Evolutionary conservation across 305 asterid genomes (phyloP).

Genomic region (Rubia peregrina): DNA sequence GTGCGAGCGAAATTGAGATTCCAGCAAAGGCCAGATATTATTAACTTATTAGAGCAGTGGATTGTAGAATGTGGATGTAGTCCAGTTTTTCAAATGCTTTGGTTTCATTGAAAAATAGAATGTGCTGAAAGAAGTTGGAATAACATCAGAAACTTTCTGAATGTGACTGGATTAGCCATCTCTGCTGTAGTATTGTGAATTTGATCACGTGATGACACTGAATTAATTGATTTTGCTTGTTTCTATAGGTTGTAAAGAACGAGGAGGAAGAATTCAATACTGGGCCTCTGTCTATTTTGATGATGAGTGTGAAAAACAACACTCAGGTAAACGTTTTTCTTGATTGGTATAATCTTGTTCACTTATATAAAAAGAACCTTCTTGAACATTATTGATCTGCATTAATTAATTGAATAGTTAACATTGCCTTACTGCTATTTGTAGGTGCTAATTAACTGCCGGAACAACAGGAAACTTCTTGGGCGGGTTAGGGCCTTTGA

Average conservation of each 20-base stretch:
- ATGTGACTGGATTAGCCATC: not conserved
- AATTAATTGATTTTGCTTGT: not conserved
- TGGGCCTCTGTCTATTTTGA: too few species aligned
- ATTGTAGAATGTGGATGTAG: too few species aligned
- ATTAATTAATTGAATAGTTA: not conserved
- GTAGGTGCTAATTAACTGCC: conserved; percentile 89
- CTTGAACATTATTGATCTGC: not conserved
- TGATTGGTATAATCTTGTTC: not conserved
- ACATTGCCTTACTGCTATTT: not conserved
- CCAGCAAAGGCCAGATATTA: too few species aligned
- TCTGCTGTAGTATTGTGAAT: not conserved
- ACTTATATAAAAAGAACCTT: not conserved
- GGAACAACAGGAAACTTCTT: conserved; percentile 85
- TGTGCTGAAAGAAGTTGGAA: too few species aligned
- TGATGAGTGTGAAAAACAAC: too few species aligned
- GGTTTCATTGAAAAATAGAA: too few species aligned
- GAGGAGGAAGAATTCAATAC: conserved; percentile 34
- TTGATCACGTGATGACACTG: not conserved
- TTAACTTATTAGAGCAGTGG: too few species aligned
- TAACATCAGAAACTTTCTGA: too few species aligned
- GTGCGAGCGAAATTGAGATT: too few species aligned
- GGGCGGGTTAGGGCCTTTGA: conserved; percentile 96
- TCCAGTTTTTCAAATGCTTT: too few species aligned
- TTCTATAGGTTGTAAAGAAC: conserved; percentile 29
- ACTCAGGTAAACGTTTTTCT: not conserved